Base-by-base conservation (phyloP, 306 rosid species). In the Prunus mongolica region DNA sequence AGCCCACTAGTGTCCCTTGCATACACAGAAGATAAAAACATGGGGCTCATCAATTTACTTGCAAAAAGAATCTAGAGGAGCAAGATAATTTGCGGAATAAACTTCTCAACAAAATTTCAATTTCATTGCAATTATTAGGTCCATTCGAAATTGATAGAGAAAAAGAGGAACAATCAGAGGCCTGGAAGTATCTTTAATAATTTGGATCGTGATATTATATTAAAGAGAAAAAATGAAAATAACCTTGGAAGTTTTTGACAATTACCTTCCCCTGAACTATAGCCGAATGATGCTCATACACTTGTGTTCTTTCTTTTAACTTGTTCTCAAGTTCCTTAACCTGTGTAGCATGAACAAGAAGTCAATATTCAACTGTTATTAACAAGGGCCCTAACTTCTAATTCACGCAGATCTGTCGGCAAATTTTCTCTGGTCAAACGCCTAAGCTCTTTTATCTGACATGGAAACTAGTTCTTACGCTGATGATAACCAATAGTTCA, bases 271-370 rank as follows among this genome's bases (percentile, higher is more conserved):
- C 6, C 30, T 74, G 68, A 45, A 65, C 2, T 46, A 47, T 28
- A 4, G 30, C 69, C 34, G 62, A 62, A 30, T 62, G 69, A 32
- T 19, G 50, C 62, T 62, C 78, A 47, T 47, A 50, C 62, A 47
- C 70, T 49, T 45, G 78, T 8, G 30, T 64, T 34, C 67, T 78
- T 24, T 71, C 77, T 27, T 25, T 64, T 60, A 78, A 64, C 60
- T 63, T 64, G 72, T 78, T 63, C 60, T 71, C 77, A 44, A 63
- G 77, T 30, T 71, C 82, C 73, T 46, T 77, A 12, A 71, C 57
- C 82, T 71, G 72, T 12, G 63, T 61, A 51, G 76, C 20, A 51
- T 70, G 30, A 64, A 19, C 27, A 71, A 19, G 34, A 67, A 45
- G 68, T 38, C 34, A 63, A 27, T 44, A 19, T 52, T 50, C 67